Conservation (phyloP, 1,284 basidiomycete species). For the Ustilago bromivora region DNA sequence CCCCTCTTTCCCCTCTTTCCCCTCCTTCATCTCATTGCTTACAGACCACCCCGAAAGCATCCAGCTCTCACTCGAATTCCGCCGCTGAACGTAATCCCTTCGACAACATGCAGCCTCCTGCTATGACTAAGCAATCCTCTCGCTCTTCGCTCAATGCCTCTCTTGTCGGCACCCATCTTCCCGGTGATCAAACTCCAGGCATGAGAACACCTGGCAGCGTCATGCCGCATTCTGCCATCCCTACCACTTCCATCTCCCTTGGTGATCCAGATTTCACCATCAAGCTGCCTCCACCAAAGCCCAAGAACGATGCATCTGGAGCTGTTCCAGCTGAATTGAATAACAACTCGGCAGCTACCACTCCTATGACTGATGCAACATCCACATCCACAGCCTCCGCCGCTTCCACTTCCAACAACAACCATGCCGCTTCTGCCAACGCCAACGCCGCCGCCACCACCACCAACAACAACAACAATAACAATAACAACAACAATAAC, state of each 20-base stretch:
- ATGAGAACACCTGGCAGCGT: constrained; percentile 62
- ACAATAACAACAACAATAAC: neutral
- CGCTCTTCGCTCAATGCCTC: constrained; percentile 48
- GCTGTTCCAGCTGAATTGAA: neutral
- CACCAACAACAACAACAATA: constrained; percentile 13
- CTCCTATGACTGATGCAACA: constrained; percentile 14
- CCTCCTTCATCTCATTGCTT: neutral
- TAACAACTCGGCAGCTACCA: neutral
- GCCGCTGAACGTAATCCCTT: constrained; percentile 63
- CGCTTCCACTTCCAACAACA: constrained; percentile 16
- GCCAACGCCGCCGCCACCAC: neutral
- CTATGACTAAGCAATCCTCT: constrained; percentile 40
- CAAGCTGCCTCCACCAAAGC: constrained; percentile 63
- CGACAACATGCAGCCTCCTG: constrained; percentile 52
- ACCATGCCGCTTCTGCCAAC: neutral
- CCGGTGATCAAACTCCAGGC: constrained; percentile 55
- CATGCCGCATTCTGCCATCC: constrained; percentile 56
- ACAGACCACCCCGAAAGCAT: constrained; percentile 60
- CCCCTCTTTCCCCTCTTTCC: neutral
- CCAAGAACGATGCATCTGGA: constrained; percentile 24
- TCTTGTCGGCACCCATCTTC: constrained; percentile 30
- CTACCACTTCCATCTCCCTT: constrained; percentile 61
- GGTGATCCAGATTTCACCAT: constrained; percentile 67
- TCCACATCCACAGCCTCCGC: constrained; percentile 11
- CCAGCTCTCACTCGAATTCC: constrained; percentile 49